Base-by-base conservation (phyloP, 441 rosid genomes). In the Bruguiera hainesii region DNA sequence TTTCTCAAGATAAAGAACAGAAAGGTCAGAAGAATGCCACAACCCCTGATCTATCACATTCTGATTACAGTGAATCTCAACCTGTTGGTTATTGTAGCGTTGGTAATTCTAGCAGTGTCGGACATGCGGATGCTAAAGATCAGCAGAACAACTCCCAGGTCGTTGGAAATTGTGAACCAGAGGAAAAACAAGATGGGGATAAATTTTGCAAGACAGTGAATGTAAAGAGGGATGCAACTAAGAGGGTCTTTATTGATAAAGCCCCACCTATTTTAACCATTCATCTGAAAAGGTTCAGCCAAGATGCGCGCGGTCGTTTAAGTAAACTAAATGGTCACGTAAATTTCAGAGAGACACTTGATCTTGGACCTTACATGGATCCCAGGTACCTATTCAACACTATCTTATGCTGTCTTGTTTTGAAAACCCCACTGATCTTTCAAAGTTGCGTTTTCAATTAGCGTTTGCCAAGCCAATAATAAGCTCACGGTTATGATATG, bases 311-410 rank as follows among this genome's bases (percentile, higher is more conserved):
- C 18, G 99, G 99, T 70, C 90, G 96, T 65, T 75, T 88, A 67
- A 91, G 83, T 82, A 95, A 95, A 84, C 79, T 95, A 80, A 90
- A 82, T 53, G 99, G 99, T 52, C 94, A 87, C 80, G 91, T 95
- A 71, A 79, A 77, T 76, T 95, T 95, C 71, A 67, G 85, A 70
- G 98, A 88, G 61, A 48, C 63, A 31, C 78, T 95, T 19, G 89
- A 95, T 83, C 89, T 95, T 61, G 72, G 81, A 71, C 93, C 90
- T 7, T 95, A 79, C 56, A 73, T 90, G 89, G 87, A 91, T 81
- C 74, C 84, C 66, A 89, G 98, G 99, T 95, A 84, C 72, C 55
- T 29, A 37, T 59, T 61, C 52, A 55, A 19, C 59, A 33, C 57
- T 55, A 60, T 26, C 56, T 61, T 58, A 57, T 31, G 20, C 2